These are phyloP conservation scores for Phyllostachys edulis DNA, from an alignment of 176 grass and related monocot genomes.

Conservation along the genomic window DNA sequence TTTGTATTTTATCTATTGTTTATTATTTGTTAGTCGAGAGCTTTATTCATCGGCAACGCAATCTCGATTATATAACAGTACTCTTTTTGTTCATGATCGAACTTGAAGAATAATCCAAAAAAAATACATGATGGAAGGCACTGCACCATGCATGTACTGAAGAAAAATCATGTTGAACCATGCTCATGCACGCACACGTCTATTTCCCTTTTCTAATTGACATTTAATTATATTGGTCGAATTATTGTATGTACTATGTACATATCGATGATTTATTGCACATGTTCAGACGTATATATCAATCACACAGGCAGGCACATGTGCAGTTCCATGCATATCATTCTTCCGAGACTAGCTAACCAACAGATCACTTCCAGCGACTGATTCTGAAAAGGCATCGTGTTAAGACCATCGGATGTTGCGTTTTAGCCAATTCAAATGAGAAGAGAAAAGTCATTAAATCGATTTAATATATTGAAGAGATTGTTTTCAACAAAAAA, in stretches of 20 bases:
- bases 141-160: background rate
- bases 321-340: background rate
- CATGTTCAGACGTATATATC: background rate
- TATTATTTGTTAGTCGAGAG: no score
- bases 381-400: background rate
- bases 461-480: no score
- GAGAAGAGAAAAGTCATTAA: no score
- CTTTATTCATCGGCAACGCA: no score
- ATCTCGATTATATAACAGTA: background rate
- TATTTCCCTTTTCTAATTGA: background rate
- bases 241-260: background rate
- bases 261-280: background rate
- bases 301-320: background rate
- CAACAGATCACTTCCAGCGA: background rate
- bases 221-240: background rate
- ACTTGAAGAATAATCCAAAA: background rate
- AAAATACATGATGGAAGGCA: background rate
- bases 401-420: no score
- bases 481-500: no score
- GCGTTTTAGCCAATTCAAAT: no score
- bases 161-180: background rate
- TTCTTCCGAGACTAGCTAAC: background rate
- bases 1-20: no score
- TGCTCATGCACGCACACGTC: no score
- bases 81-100: background rate